Percentiles rank a stretch among this genome's conserved stretches.
These are phyloP conservation scores for Histomonas meleagridis DNA, from an alignment of 208 protist genomes.

Conservation along the genomic window DNA sequence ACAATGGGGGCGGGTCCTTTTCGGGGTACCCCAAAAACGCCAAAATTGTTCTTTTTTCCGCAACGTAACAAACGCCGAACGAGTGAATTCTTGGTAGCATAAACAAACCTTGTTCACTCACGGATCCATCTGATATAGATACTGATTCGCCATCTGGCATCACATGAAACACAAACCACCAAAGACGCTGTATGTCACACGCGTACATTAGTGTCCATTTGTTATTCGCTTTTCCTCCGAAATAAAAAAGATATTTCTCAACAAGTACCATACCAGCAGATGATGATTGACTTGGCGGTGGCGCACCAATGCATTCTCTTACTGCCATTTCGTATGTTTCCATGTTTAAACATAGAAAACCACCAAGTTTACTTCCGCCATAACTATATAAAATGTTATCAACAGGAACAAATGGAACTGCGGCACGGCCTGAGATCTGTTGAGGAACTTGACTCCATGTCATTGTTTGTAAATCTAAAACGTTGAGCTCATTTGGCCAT, in stretches of 20 bases:
- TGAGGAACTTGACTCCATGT: not conserved
- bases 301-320: not conserved
- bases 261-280: not conserved
- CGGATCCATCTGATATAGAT: not conserved
- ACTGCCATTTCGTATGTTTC: not conserved
- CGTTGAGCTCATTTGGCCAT: not conserved
- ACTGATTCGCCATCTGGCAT: not conserved
- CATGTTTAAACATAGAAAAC: not conserved
- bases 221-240: not conserved
- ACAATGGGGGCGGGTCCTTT: not conserved
- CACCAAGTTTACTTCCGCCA: not conserved
- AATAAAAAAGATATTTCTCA: not conserved
- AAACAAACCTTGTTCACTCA: not conserved
- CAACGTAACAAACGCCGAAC: not conserved
- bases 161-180: constrained; percentile 24
- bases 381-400: not conserved
- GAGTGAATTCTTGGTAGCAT: constrained; percentile 10
- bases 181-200: not conserved
- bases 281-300: not conserved
- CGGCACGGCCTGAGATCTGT: not conserved
- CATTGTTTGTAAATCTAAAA: not conserved
- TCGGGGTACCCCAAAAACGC: not conserved
- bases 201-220: not conserved
- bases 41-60: not conserved
- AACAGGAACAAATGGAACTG: not conserved